A percentile compares a stretch with the other conserved stretches of the same genome.
These are phyloP conservation scores for Arthrobotrys sphaeroides DNA, from an alignment of 2,329 filamentous ascomycete genomes.

Conservation along the genomic window DNA sequence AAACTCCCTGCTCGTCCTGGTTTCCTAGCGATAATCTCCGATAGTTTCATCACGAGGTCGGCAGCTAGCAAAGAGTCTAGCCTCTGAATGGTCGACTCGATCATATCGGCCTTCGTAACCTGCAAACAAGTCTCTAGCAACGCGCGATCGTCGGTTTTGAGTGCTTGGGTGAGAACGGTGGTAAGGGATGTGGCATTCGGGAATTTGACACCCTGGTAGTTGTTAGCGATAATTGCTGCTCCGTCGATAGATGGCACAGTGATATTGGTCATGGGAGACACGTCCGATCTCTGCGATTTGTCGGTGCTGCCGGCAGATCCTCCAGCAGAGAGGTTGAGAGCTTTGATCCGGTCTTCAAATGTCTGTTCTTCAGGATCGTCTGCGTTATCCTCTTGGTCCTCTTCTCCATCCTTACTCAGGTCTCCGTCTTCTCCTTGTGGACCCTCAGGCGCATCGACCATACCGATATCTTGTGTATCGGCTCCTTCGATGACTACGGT, in stretches of 20 bases:
- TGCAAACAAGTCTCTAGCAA: slow-evolving; percentile 93
- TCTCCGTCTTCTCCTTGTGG: slow-evolving; percentile 57
- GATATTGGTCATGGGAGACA: slow-evolving; percentile 59
- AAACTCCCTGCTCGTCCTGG: slow-evolving; percentile 89
- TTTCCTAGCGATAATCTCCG: slow-evolving; percentile 83
- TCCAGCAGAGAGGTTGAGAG: slow-evolving; percentile 40
- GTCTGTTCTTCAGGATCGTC: slow-evolving; percentile 43
- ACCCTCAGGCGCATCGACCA: slow-evolving; percentile 56
- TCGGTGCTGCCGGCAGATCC: slow-evolving; percentile 43
- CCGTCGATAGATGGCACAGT: slow-evolving; percentile 64
- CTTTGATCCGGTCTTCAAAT: slow-evolving; percentile 49
- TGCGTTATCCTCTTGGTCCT: slow-evolving; percentile 39
- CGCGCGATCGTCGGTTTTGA: slow-evolving; percentile 87
- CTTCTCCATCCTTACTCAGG: slow-evolving; percentile 55
- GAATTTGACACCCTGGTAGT: slow-evolving; percentile 66
- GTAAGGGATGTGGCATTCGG: slow-evolving; percentile 82
- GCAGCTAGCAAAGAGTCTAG: slow-evolving; percentile 86
- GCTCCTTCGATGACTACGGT: slow-evolving; percentile 66
- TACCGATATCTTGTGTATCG: slow-evolving; percentile 63
- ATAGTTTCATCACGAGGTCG: slow-evolving; percentile 80
- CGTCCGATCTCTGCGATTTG: slow-evolving; percentile 42
- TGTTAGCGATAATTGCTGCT: slow-evolving; percentile 62
- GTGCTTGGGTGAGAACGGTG: slow-evolving; percentile 90
- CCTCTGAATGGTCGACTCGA: slow-evolving; percentile 88
- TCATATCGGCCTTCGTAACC: slow-evolving; percentile 76